Evolutionary conservation across 805 yeast species (phyloP).

Genomic region (Yamadazyma nakazawae): DNA sequence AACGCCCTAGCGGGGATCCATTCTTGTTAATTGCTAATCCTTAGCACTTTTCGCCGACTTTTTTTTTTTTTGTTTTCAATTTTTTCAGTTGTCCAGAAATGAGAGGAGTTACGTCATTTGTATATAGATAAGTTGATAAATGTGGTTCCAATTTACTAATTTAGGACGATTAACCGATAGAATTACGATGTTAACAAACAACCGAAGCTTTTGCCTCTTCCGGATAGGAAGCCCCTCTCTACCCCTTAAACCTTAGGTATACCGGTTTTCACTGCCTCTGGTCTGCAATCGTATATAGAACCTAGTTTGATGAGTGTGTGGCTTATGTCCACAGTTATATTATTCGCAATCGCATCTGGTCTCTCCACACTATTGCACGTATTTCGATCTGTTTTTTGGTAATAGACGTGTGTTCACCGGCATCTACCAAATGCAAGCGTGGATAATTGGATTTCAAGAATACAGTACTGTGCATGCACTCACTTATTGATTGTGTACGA

Average conservation of each 20-base stretch:
- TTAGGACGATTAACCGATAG: too few relatives aligned
- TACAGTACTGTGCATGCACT: too few relatives aligned
- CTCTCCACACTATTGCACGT: neutral
- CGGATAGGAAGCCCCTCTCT: neutral
- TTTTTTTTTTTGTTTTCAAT: too few relatives aligned
- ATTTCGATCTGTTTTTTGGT: neutral
- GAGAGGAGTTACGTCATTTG: neutral
- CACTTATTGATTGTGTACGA: too few relatives aligned
- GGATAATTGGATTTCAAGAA: too few relatives aligned
- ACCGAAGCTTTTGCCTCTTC: too few relatives aligned
- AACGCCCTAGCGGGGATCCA: neutral
- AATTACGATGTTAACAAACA: too few relatives aligned
- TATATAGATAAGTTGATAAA: neutral
- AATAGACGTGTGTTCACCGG: neutral
- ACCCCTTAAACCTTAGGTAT: neutral
- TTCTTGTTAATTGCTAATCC: neutral
- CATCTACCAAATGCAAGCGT: neutral
- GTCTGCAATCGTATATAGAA: neutral
- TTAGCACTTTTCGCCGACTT: neutral
- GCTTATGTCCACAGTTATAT: constrained; percentile 1
- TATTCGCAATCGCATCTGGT: neutral
- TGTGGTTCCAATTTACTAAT: neutral
- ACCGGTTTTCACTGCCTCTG: neutral
- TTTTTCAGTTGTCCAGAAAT: neutral
- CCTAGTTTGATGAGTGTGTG: neutral